A percentile compares a stretch with the other conserved stretches of the same genome.
Conservation (phyloP, 345 rosid species). For the Jatropha curcas region DNA sequence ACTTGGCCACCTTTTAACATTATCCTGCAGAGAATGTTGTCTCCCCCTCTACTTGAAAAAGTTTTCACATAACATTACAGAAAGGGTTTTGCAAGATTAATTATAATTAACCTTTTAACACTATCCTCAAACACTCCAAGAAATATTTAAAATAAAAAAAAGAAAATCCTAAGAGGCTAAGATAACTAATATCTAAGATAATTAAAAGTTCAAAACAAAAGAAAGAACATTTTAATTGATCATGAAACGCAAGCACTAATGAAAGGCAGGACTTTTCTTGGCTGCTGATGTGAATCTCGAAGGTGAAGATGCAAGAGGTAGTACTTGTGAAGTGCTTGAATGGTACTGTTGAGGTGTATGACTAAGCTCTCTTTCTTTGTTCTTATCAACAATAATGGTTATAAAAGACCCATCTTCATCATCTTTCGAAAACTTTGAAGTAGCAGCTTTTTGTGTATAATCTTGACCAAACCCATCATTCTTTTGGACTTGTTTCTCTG, state of each 20-base stretch:
- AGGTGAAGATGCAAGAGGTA: slow-evolving; percentile 40
- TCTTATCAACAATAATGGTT: slow-evolving; percentile 51
- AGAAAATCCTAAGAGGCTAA: background rate
- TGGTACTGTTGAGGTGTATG: slow-evolving; percentile 23
- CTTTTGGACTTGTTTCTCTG: slow-evolving; percentile 20
- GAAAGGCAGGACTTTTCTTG: slow-evolving; percentile 21
- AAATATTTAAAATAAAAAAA: background rate
- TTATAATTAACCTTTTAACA: slow-evolving; percentile 15
- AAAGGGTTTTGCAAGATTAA: slow-evolving; percentile 17
- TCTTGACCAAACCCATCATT: slow-evolving; percentile 20
- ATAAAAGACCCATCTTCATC: slow-evolving; percentile 58
- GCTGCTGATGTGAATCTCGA: slow-evolving; percentile 37
- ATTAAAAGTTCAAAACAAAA: background rate
- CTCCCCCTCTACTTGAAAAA: slow-evolving; percentile 15
- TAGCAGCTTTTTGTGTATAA: slow-evolving; percentile 15
- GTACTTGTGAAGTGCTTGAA: slow-evolving; percentile 45
- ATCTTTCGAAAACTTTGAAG: slow-evolving; percentile 34
- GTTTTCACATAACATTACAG: slow-evolving; percentile 12
- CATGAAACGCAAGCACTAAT: slow-evolving; percentile 19
- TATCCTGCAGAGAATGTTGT: slow-evolving; percentile 27
- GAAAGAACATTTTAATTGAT: slow-evolving; percentile 1
- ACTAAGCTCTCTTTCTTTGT: slow-evolving; percentile 37
- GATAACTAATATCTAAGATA: slow-evolving; percentile 1
- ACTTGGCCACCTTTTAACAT: slow-evolving; percentile 25
- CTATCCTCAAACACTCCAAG: background rate